Conservation (phyloP, 192 early-diverging fungal genomes). For the Entrophospora sp. region DNA sequence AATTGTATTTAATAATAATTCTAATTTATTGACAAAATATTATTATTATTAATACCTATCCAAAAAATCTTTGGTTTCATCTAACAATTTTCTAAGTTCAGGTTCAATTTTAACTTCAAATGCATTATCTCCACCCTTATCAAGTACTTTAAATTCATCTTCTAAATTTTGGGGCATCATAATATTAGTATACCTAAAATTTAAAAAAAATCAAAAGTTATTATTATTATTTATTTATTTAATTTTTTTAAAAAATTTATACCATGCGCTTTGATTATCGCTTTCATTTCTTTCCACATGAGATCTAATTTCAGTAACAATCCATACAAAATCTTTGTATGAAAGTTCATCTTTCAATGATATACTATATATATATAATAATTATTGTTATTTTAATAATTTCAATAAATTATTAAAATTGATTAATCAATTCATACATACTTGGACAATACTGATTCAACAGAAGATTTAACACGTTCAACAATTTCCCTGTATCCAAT, state of each 20-base stretch:
- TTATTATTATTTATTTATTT: no score
- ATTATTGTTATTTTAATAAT: background rate
- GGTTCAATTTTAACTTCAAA: slow-evolving; percentile 45
- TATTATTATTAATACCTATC: slow-evolving; percentile 50
- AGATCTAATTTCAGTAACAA: slow-evolving; percentile 5
- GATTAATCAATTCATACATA: background rate
- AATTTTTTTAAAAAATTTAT: no score
- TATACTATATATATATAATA: slow-evolving; percentile 3
- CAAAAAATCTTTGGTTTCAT: slow-evolving; percentile 85
- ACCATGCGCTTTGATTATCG: background rate
- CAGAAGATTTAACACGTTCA: slow-evolving; percentile 54
- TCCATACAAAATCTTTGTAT: slow-evolving; percentile 8
- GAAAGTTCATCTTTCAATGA: background rate
- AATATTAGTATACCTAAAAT: slow-evolving; percentile 40
- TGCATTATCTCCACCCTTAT: slow-evolving; percentile 40
- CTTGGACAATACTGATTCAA: slow-evolving; percentile 32
- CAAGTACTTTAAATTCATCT: slow-evolving; percentile 53
- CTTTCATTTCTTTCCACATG: background rate
- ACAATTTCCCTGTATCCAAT: slow-evolving; percentile 72
- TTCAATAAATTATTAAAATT: background rate
- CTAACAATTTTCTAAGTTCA: slow-evolving; percentile 60
- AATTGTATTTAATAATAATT: background rate
- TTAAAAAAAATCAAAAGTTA: background rate
- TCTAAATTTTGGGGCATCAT: slow-evolving; percentile 56
- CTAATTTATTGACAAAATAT: background rate